These are phyloP conservation scores for Butyriboletus loyo DNA, from an alignment of 768 basidiomycete species.

Conservation along the genomic window DNA sequence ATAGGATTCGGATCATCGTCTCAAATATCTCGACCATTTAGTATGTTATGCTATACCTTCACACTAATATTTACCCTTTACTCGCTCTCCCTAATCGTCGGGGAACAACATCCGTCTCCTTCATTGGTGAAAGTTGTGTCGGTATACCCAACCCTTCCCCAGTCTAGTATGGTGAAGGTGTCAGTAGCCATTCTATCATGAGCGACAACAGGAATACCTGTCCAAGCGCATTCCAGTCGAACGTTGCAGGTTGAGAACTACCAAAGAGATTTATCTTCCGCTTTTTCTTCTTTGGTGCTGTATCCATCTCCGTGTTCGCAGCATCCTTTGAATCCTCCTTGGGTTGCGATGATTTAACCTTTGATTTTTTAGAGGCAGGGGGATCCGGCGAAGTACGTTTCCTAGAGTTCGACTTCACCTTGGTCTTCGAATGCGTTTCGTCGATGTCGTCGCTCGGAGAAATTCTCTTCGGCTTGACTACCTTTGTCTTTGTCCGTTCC, in stretches of 20 bases:
- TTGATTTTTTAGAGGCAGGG: slow-evolving; percentile 21
- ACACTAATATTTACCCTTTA: slow-evolving; percentile 14
- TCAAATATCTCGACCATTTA: background rate
- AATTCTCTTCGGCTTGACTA: slow-evolving; percentile 23
- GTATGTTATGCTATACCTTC: background rate
- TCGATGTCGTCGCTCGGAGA: slow-evolving; percentile 16
- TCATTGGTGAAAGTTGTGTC: slow-evolving; percentile 63
- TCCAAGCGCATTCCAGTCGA: slow-evolving; percentile 44
- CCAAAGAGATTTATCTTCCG: slow-evolving; percentile 67
- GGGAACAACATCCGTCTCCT: slow-evolving; percentile 50
- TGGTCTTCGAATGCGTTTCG: slow-evolving; percentile 13
- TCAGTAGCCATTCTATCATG: background rate
- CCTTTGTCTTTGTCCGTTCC: slow-evolving; percentile 30
- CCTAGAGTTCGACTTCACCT: slow-evolving; percentile 14
- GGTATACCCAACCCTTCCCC: slow-evolving; percentile 58
- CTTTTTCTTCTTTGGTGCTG: slow-evolving; percentile 59
- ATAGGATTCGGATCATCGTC: too few relatives aligned
- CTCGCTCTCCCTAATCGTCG: slow-evolving; percentile 35
- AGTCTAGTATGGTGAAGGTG: slow-evolving; percentile 18
- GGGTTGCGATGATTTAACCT: slow-evolving; percentile 11
- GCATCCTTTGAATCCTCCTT: slow-evolving; percentile 17
- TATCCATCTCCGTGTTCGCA: slow-evolving; percentile 20
- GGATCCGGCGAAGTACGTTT: slow-evolving; percentile 21
- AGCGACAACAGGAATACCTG: slow-evolving; percentile 30
- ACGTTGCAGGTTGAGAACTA: slow-evolving; percentile 37